phyloP scores from a whole-genome alignment of 2,329 filamentous ascomycete genomes.

The Botrytis tulipae region DNA sequence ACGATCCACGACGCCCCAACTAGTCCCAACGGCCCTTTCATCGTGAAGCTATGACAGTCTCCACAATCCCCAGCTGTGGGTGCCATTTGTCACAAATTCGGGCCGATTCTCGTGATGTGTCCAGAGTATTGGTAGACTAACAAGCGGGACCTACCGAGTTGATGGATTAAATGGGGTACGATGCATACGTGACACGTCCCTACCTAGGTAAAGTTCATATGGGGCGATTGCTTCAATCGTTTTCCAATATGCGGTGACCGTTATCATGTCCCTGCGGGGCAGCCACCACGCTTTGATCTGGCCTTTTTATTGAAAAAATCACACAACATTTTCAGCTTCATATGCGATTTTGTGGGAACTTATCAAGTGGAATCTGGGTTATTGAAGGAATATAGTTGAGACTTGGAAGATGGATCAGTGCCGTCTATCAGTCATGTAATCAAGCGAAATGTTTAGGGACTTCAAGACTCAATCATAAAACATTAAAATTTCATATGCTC shows the following conservation, averaged over 20 bases:
- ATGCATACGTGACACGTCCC: too few species aligned
- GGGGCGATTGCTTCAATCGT: neutral
- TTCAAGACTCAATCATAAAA: neutral
- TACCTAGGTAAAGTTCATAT: neutral
- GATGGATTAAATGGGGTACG: neutral
- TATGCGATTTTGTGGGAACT: neutral
- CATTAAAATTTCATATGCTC: neutral
- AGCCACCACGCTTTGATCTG: neutral
- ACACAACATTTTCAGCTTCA: neutral
- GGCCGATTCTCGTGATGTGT: neutral
- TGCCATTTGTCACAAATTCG: neutral
- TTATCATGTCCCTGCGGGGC: neutral
- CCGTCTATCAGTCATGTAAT: neutral
- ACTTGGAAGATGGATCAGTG: neutral
- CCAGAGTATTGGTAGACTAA: neutral
- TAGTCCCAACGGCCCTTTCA: neutral
- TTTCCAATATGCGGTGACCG: neutral
- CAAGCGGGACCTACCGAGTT: too few species aligned
- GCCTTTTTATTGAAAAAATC: too few species aligned
- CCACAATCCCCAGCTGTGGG: neutral
- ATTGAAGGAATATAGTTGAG: neutral
- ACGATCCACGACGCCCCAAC: neutral
- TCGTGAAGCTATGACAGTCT: slow-evolving; percentile 2
- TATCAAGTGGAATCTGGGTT: neutral
- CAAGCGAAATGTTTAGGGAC: neutral